Conservation (phyloP, 1,139 yeast genomes). For the Diutina pseudorugosa region DNA sequence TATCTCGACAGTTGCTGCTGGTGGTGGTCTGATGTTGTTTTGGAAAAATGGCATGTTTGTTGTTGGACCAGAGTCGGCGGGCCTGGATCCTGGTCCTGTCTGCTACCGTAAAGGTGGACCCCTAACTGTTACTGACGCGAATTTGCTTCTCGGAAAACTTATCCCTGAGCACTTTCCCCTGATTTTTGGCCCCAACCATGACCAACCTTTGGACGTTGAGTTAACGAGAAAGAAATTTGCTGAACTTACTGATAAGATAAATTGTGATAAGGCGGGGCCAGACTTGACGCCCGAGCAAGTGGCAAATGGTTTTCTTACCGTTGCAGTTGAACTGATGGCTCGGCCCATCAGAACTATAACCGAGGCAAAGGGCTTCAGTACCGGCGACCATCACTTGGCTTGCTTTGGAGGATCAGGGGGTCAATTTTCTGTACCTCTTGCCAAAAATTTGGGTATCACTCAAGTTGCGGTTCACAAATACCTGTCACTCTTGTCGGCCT, state of each 20-base stretch:
- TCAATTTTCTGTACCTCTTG: constrained; percentile 43
- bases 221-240: constrained; percentile 25
- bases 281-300: constrained; percentile 30
- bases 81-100: constrained; percentile 50
- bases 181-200: constrained; percentile 41
- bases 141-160: constrained; percentile 36
- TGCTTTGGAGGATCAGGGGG: constrained; percentile 54
- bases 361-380: constrained; percentile 39
- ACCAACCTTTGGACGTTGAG: constrained; percentile 32
- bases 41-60: constrained; percentile 39
- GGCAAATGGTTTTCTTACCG: constrained; percentile 40
- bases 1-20: constrained; percentile 49
- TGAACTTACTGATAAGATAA: constrained; percentile 27
- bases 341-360: constrained; percentile 44
- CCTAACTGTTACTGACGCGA: constrained; percentile 44
- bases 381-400: constrained; percentile 34
- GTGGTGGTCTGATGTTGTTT: constrained; percentile 41
- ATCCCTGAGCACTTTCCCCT: constrained; percentile 38
- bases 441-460: constrained; percentile 32
- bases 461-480: constrained; percentile 38
- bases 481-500: constrained; percentile 43
- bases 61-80: constrained; percentile 46
- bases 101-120: constrained; percentile 49
- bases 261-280: constrained; percentile 9
- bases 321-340: constrained; percentile 45